Evolutionary conservation across 768 basidiomycete genomes (phyloP), one percentile per base, ranked within the genome.

Genomic region (Kwoniella sp.): DNA sequence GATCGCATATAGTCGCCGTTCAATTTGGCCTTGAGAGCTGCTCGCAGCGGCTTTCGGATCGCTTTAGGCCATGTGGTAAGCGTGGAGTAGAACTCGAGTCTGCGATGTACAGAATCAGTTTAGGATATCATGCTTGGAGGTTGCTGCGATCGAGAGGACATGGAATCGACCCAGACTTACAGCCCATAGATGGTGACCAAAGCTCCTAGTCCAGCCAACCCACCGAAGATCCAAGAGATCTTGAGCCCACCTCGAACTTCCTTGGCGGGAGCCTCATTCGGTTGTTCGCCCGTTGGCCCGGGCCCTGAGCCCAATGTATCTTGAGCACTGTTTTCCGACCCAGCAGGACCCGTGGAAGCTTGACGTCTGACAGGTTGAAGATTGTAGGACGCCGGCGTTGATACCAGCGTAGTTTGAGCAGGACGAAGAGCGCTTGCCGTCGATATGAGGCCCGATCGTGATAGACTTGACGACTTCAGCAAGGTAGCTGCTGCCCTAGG

Each of bases 151-250:
- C n/a, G n/a, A n/a, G n/a, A n/a, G n/a, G n/a, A n/a, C n/a, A n/a
- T n/a, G 12, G 12, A n/a, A 45, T 25, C 2, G 37, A 29, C 25
- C 45, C 23, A 7, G 29, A 74, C 78, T 65, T 54, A 77, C 76
- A 80, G 58, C 7, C 76, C 79, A 61, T 80, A 80, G n/a, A 73
- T 80, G 1, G 79, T 80, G 1, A 77, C 74, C 13, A 80, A 68
- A 23, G 77, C 41, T 20, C 79, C 76, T 4, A 80, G 52, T 15
- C 74, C 70, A 15, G 71, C 76, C 26, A 80, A 62, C 23, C 75
- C 79, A 13, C 73, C 70, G 57, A 80, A 78, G n/a, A 78, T 63
- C 55, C 76, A 72, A 2, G 75, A 76, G 41, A 76, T 56, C 47
- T 61, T 65, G 20, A 73, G 61, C 15, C 72, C 69, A 17, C 38